Evolutionary conservation across 345 rosid genomes (phyloP).

Genomic region (Arabidopsis arenosa): DNA sequence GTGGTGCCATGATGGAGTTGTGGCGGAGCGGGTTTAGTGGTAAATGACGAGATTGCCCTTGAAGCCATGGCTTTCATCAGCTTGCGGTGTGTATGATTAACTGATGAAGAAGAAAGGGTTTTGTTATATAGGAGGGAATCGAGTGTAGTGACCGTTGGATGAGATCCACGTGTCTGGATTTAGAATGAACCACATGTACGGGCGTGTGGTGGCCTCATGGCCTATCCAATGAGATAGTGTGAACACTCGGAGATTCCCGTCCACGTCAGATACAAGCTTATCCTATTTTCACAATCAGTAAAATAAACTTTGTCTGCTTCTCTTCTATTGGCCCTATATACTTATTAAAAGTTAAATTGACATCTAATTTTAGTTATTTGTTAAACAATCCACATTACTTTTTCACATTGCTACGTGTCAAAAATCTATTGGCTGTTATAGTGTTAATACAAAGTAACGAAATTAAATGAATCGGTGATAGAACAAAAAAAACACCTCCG

Average conservation of each 20-base stretch:
- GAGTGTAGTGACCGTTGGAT: slow-evolving; percentile 47
- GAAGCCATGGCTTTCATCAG: too few relatives aligned
- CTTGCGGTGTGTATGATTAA: slow-evolving; percentile 1
- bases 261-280: slow-evolving; percentile 26
- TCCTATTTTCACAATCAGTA: not conserved
- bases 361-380: not conserved
- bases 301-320: too few relatives aligned
- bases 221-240: slow-evolving; percentile 19
- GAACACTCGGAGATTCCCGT: slow-evolving; percentile 5
- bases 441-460: slow-evolving; percentile 18
- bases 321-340: too few relatives aligned
- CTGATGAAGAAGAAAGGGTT: too few relatives aligned
- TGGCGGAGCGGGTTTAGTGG: too few relatives aligned
- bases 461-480: not conserved
- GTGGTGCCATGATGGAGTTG: not conserved
- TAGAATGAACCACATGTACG: slow-evolving; percentile 2
- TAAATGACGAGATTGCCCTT: too few relatives aligned
- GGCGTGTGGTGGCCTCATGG: slow-evolving; percentile 67
- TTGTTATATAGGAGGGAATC: not conserved
- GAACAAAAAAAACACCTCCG: slow-evolving; percentile 1
- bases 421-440: not conserved
- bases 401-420: slow-evolving; percentile 5
- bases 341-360: too few relatives aligned
- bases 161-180: not conserved
- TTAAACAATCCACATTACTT: not conserved